Conservation (phyloP, 176 grass and related monocot species). For the Ampelocalamus luodianensis region DNA sequence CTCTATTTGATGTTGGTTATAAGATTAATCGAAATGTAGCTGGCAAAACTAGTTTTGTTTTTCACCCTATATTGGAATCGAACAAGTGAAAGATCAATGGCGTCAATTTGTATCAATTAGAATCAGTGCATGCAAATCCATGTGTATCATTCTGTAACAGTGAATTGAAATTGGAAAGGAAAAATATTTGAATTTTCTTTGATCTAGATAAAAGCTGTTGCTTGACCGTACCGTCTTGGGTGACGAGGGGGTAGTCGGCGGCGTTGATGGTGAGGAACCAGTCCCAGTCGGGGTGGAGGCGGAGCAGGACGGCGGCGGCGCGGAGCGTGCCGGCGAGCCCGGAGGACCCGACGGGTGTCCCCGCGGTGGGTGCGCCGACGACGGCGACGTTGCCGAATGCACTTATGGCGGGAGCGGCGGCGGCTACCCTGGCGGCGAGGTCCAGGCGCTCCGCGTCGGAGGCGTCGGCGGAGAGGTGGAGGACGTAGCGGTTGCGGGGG, state of each 20-base stretch:
- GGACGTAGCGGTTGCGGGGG: conserved; percentile 79
- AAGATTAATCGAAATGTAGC: conserved; percentile 24
- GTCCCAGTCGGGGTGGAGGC: conserved; percentile 68
- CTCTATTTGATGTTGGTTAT: conserved; percentile 8
- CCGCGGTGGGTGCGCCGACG: conserved; percentile 53
- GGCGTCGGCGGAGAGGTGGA: conserved; percentile 70
- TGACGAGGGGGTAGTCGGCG: conserved; percentile 77
- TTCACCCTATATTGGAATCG: background rate
- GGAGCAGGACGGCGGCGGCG: conserved; percentile 68
- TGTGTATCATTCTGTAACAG: background rate
- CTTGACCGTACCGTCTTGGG: conserved; percentile 73
- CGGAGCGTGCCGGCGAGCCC: conserved; percentile 69
- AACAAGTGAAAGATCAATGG: background rate
- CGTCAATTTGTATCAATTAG: background rate
- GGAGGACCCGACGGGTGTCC: conserved; percentile 64
- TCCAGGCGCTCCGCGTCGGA: conserved; percentile 54
- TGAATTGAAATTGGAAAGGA: background rate
- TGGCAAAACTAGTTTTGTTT: conserved; percentile 21
- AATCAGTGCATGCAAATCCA: background rate
- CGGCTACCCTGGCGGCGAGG: conserved; percentile 50
- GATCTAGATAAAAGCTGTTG: background rate
- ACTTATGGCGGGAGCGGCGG: conserved; percentile 46
- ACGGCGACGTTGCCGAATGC: conserved; percentile 72
- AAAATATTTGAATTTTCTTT: background rate
- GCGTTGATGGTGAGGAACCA: conserved; percentile 87